Evolutionary conservation across 164 flowering plant genomes (phyloP).

Genomic region (Vitis vinifera): DNA sequence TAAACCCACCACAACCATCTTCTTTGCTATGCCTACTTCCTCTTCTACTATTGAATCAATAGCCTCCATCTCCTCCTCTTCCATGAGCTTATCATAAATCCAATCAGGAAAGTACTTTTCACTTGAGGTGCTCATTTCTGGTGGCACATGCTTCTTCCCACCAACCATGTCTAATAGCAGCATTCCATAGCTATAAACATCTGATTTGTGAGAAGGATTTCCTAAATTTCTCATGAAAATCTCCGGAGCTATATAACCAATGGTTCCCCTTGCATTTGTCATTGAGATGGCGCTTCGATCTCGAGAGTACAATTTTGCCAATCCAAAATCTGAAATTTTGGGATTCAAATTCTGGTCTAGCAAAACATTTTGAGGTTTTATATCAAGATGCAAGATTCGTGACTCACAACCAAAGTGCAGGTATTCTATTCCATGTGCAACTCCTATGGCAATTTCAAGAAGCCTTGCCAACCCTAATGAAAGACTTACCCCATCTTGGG

Average conservation of each 20-base stretch:
- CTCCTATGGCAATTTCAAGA: conserved; percentile 15
- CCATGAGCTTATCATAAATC: conserved; percentile 12
- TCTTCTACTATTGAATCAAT: conserved; percentile 5
- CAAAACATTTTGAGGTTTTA: conserved; percentile 28
- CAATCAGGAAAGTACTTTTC: conserved; percentile 9
- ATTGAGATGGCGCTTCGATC: conserved; percentile 5
- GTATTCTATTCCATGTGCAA: conserved; percentile 23
- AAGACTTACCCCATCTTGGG: conserved; percentile 1
- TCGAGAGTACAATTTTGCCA: conserved; percentile 17
- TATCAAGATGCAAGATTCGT: conserved; percentile 23
- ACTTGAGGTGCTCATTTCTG: neutral
- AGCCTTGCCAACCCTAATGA: conserved; percentile 8
- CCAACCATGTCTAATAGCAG: conserved; percentile 22
- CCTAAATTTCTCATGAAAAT: conserved; percentile 16
- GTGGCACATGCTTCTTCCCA: neutral
- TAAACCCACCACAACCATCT: conserved; percentile 19
- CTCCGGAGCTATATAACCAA: conserved; percentile 27
- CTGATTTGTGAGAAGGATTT: neutral
- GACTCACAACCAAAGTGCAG: conserved; percentile 19
- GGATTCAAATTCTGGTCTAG: conserved; percentile 21
- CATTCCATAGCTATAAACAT: conserved; percentile 24
- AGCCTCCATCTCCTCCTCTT: conserved; percentile 6
- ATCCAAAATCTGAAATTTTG: conserved; percentile 30
- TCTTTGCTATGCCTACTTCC: conserved; percentile 7
- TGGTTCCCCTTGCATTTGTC: conserved; percentile 14